Evolutionary conservation across 176 grass and related monocot genomes (phyloP).

Genomic region (Juncus inflexus): DNA sequence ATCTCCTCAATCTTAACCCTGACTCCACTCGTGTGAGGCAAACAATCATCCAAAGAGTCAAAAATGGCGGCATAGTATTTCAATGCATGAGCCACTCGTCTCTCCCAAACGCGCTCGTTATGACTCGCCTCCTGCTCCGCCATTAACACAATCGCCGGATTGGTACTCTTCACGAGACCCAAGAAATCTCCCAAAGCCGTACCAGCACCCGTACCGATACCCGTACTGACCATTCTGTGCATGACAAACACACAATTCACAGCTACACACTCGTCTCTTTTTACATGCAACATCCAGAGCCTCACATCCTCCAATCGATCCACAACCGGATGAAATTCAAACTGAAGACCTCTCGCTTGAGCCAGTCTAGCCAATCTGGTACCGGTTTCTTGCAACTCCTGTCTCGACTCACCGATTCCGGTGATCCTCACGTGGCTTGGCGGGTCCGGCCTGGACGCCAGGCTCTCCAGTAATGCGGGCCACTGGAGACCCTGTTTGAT

Average conservation of each 20-base stretch:
- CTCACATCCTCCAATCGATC: slow-evolving; percentile 91
- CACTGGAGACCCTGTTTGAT: slow-evolving; percentile 97
- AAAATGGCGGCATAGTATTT: slow-evolving; percentile 68
- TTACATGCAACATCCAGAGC: slow-evolving; percentile 99
- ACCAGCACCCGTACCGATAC: slow-evolving; percentile 23
- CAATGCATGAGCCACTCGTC: slow-evolving; percentile 50
- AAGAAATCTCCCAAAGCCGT: slow-evolving; percentile 57
- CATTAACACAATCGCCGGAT: slow-evolving; percentile 55
- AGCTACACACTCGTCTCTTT: slow-evolving; percentile 82
- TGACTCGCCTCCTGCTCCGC: slow-evolving; percentile 68
- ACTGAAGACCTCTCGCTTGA: slow-evolving; percentile 44
- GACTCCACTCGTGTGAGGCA: slow-evolving; percentile 34
- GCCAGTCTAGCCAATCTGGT: slow-evolving; percentile 53
- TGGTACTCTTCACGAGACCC: slow-evolving; percentile 53
- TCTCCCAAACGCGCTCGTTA: slow-evolving; percentile 56
- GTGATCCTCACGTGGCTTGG: slow-evolving; percentile 80
- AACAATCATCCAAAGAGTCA: slow-evolving; percentile 52
- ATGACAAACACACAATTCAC: slow-evolving; percentile 63
- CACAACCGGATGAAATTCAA: slow-evolving; percentile 88
- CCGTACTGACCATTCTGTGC: slow-evolving; percentile 68
- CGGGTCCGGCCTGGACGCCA: slow-evolving; percentile 41
- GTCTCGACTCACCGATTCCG: slow-evolving; percentile 73
- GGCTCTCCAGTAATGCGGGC: slow-evolving; percentile 81
- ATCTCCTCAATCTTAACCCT: slow-evolving; percentile 83
- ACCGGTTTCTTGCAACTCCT: slow-evolving; percentile 72